Evolutionary conservation across 257 asterid genomes (phyloP).

Genomic region (Solanum sitiens): DNA sequence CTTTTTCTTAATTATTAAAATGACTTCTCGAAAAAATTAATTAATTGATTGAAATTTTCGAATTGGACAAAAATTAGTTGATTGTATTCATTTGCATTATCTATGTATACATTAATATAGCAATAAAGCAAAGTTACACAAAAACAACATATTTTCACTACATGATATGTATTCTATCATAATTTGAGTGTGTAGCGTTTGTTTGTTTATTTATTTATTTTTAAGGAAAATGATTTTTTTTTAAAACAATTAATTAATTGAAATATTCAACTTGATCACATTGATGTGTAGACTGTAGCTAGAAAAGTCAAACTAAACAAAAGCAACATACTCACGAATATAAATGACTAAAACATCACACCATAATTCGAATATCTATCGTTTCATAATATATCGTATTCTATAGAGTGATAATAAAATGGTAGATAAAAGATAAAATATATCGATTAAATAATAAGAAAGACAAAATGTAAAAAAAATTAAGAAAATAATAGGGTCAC

Average conservation of each 20-base stretch:
- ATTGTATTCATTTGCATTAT: background rate
- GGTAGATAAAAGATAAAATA: background rate
- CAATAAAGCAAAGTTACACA: background rate
- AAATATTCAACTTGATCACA: background rate
- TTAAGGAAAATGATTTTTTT: background rate
- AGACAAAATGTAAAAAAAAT: background rate
- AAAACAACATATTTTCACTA: too few relatives aligned
- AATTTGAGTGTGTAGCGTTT: background rate
- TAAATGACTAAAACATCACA: background rate
- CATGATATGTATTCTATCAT: background rate
- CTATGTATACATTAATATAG: background rate
- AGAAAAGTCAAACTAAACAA: background rate
- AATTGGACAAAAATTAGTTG: background rate
- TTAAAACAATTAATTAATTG: background rate
- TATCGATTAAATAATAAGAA: background rate
- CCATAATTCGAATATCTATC: background rate
- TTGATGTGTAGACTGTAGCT: background rate
- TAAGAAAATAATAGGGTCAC: rapidly evolving
- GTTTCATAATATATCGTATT: too few relatives aligned
- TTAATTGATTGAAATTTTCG: background rate
- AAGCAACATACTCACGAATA: background rate
- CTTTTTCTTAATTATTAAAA: too few relatives aligned
- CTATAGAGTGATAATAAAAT: too few relatives aligned
- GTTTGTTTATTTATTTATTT: background rate
- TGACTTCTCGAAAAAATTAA: background rate